phyloP scores from a whole-genome alignment of 345 rosid species.

The Arabis alpina region DNA sequence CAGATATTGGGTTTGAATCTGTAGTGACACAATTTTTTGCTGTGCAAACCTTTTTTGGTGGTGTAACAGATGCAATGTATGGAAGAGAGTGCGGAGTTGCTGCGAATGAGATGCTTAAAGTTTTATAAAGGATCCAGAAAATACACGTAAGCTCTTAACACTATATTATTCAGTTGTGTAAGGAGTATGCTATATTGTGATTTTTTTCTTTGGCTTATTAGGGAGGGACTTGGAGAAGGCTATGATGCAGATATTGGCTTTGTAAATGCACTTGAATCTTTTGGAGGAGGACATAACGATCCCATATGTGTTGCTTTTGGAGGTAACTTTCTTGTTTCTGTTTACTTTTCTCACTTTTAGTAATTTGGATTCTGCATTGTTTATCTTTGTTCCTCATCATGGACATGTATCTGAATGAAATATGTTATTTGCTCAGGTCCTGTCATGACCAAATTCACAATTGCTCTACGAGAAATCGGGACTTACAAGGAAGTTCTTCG shows the following conservation, averaged over 20 bases:
- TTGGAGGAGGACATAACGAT: constrained; percentile 76
- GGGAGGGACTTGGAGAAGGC: constrained; percentile 76
- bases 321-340: constrained; percentile 43
- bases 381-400: not conserved
- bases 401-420: not conserved
- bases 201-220: constrained; percentile 28
- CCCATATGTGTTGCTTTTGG: constrained; percentile 76
- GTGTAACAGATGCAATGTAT: constrained; percentile 56
- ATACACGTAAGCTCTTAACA: constrained; percentile 53
- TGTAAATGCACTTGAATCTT: constrained; percentile 71
- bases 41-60: constrained; percentile 23
- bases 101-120: constrained; percentile 59
- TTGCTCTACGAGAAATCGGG: constrained; percentile 75
- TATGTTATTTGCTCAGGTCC: constrained; percentile 49
- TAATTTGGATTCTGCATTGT: not conserved
- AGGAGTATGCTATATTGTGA: not conserved
- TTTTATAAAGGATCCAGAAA: constrained; percentile 72
- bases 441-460: constrained; percentile 70
- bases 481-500: constrained; percentile 82
- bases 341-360: not conserved
- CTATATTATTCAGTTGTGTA: not conserved
- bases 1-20: not conserved
- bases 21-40: not conserved
- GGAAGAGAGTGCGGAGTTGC: constrained; percentile 68
- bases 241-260: constrained; percentile 68